Conservation (phyloP, 202 grass and related monocot species). For the Hordeum pubiflorum region DNA sequence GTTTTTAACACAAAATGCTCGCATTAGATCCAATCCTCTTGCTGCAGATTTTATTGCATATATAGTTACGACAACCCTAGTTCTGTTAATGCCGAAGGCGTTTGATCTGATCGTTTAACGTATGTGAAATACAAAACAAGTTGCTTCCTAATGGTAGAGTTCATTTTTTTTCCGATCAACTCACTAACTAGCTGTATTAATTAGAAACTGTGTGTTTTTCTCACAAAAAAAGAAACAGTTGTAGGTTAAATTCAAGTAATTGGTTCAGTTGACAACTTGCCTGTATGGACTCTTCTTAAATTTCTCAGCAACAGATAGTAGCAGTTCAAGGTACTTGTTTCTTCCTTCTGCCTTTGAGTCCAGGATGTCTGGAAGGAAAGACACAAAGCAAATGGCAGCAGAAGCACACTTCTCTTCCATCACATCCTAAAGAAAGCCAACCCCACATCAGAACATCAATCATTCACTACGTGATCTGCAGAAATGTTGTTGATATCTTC, state of each 20-base stretch:
- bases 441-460: constrained; percentile 22
- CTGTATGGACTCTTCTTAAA: constrained; percentile 97
- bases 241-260: background rate
- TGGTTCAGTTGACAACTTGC: constrained; percentile 39
- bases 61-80: background rate
- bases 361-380: constrained; percentile 96
- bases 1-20: background rate
- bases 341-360: constrained; percentile 98
- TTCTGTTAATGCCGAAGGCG: background rate
- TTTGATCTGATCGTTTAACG: background rate
- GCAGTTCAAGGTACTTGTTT: constrained; percentile 78
- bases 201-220: background rate
- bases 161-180: background rate
- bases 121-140: background rate
- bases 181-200: background rate
- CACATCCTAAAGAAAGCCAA: constrained; percentile 57
- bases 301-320: constrained; percentile 82
- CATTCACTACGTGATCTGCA: background rate
- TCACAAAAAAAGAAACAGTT: background rate
- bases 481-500: constrained; percentile 11
- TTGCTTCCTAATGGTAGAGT: background rate
- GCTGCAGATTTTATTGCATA: too few species aligned
- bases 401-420: constrained; percentile 95
- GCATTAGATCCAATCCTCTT: too few species aligned
- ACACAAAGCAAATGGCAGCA: constrained; percentile 97